Conservation (phyloP, 2,329 filamentous ascomycete species). For the Cordyceps javanica region DNA sequence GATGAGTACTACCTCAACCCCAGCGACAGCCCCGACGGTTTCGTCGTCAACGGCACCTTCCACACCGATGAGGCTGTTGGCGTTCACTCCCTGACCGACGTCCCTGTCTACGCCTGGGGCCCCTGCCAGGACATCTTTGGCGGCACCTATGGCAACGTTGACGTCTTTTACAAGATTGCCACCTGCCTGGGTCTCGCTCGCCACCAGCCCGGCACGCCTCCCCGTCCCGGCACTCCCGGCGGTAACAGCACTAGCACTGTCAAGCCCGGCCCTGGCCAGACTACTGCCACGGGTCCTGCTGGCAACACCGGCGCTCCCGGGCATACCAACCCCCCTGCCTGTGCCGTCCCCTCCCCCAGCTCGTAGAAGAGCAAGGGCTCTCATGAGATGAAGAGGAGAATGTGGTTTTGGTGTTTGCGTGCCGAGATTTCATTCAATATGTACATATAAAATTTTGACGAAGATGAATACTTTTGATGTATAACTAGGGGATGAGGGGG, state of each 20-base stretch:
- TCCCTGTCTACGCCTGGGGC: slow-evolving; percentile 71
- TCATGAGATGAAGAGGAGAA: not conserved
- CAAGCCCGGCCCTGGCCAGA: not conserved
- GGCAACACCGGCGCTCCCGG: too few relatives aligned
- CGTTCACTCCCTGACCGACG: slow-evolving; percentile 72
- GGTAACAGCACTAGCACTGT: not conserved
- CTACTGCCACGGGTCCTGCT: not conserved
- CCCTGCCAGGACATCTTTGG: slow-evolving; percentile 74
- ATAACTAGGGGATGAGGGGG: slow-evolving; percentile 1
- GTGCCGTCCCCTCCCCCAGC: not conserved
- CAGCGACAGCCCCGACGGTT: slow-evolving; percentile 58
- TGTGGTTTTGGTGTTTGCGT: not conserved
- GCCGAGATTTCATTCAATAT: not conserved
- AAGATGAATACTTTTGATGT: not conserved
- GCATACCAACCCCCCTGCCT: not conserved
- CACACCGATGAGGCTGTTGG: slow-evolving; percentile 57
- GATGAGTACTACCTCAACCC: slow-evolving; percentile 62
- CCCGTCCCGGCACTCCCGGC: not conserved
- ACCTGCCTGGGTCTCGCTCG: slow-evolving; percentile 54
- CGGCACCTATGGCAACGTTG: slow-evolving; percentile 64
- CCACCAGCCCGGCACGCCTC: slow-evolving; percentile 17
- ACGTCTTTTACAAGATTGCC: slow-evolving; percentile 70
- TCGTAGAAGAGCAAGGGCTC: not conserved
- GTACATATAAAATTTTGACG: slow-evolving; percentile 1
- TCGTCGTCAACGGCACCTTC: slow-evolving; percentile 71